Percentiles rank a stretch among this genome's conserved stretches.
These are phyloP conservation scores for Chlorella sp. DNA, from an alignment of 139 green algal genomes.

Conservation along the genomic window DNA sequence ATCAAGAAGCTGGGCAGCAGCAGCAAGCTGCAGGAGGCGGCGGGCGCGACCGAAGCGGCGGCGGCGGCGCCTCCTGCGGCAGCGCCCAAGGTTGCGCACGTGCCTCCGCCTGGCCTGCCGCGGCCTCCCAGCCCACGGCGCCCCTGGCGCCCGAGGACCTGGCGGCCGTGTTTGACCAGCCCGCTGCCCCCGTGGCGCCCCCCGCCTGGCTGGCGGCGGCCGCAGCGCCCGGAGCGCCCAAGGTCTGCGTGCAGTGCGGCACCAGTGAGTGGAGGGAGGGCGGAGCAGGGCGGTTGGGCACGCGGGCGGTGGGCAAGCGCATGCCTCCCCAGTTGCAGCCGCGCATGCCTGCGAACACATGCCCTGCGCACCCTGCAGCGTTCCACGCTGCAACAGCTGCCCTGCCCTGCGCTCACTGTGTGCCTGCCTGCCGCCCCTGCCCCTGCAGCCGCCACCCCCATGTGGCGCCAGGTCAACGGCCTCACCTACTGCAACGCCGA, in stretches of 20 bases:
- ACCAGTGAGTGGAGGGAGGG: neutral
- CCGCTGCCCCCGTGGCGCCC: neutral
- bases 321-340: neutral
- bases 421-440: neutral
- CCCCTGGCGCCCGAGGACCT: conserved; percentile 10
- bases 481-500: conserved; percentile 28
- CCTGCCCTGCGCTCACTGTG: neutral
- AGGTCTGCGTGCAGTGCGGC: conserved; percentile 28
- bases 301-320: no score
- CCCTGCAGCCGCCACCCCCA: conserved; percentile 1
- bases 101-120: no score
- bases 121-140: neutral
- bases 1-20: no score
- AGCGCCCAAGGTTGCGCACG: no score
- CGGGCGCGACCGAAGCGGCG: no score
- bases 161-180: neutral
- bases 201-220: neutral
- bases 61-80: no score
- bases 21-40: no score
- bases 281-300: neutral
- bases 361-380: neutral
- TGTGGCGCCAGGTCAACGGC: conserved; percentile 26
- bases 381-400: neutral
- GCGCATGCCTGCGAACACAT: neutral
- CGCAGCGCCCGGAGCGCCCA: neutral